Percentiles rank a stretch among this genome's conserved stretches.
Evolutionary conservation across 305 asterid genomes (phyloP).

Genomic region (Petunia hybrid): DNA sequence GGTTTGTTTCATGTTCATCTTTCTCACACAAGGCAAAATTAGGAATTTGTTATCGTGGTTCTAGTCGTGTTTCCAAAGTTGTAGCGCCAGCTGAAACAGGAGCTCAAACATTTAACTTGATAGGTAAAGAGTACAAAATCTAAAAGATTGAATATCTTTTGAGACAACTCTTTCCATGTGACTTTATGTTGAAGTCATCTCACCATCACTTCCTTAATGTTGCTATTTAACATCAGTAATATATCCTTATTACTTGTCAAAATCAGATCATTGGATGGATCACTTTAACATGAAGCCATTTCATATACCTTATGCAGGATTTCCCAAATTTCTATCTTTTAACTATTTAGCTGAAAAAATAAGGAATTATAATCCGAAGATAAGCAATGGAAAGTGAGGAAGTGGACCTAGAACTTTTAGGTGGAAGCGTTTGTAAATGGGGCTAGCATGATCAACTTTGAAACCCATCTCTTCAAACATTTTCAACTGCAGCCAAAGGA

Average conservation of each 20-base stretch:
- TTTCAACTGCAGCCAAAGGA: constrained; percentile 66
- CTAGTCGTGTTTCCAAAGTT: background rate
- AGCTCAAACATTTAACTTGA: background rate
- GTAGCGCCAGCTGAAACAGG: background rate
- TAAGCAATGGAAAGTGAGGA: constrained; percentile 33
- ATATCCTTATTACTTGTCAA: no score
- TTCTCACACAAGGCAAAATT: background rate
- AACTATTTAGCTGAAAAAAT: background rate
- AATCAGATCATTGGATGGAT: background rate
- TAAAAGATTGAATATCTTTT: background rate
- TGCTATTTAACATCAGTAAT: no score
- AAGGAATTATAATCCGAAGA: constrained; percentile 26
- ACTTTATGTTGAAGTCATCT: background rate
- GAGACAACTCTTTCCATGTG: background rate
- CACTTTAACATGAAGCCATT: background rate
- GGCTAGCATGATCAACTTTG: constrained; percentile 77
- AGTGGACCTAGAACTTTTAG: constrained; percentile 79
- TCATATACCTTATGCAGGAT: constrained; percentile 15
- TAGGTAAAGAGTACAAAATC: background rate
- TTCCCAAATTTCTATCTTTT: constrained; percentile 5
- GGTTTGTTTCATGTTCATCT: constrained; percentile 7
- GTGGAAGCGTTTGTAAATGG: constrained; percentile 88
- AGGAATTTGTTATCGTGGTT: background rate
- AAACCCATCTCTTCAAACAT: constrained; percentile 94
- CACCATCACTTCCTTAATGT: no score